Conservation (phyloP, 1,284 basidiomycete species). For the Irpex sp. region DNA sequence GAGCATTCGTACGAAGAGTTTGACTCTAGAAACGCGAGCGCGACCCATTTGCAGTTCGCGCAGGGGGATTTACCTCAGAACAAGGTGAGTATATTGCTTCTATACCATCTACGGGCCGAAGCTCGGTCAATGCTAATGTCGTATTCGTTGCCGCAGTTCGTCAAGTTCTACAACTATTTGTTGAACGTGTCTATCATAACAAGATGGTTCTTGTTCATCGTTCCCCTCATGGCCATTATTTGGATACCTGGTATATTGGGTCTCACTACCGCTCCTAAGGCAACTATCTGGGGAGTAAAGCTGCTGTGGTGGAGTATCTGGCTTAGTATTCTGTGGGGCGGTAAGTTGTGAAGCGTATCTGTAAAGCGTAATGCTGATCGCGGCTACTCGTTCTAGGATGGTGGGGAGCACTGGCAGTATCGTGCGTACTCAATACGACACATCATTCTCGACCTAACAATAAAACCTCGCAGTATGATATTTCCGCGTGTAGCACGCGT, state of each 20-base stretch:
- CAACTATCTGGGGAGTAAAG: constrained; percentile 55
- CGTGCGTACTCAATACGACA: constrained; percentile 40
- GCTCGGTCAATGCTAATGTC: background rate
- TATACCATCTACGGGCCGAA: background rate
- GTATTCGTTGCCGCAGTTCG: constrained; percentile 35
- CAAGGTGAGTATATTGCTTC: constrained; percentile 31
- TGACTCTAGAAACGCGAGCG: constrained; percentile 50
- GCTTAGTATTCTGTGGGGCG: constrained; percentile 75
- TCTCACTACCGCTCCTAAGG: constrained; percentile 55
- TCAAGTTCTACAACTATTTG: constrained; percentile 70
- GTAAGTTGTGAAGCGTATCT: constrained; percentile 30
- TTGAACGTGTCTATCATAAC: constrained; percentile 75
- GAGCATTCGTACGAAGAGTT: constrained; percentile 60
- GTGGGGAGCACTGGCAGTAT: constrained; percentile 74
- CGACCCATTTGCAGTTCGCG: constrained; percentile 53
- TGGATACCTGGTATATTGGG: constrained; percentile 80
- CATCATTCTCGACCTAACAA: background rate
- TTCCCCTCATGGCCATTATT: constrained; percentile 66
- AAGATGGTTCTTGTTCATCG: constrained; percentile 78
- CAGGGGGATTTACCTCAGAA: constrained; percentile 62
- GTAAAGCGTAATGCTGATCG: background rate
- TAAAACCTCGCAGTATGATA: constrained; percentile 37
- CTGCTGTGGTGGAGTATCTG: constrained; percentile 88
- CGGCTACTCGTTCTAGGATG: constrained; percentile 48
- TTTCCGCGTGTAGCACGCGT: constrained; percentile 54